phyloP scores from a whole-genome alignment of 768 basidiomycete species.

The Lactarius pseudohatsudake region DNA sequence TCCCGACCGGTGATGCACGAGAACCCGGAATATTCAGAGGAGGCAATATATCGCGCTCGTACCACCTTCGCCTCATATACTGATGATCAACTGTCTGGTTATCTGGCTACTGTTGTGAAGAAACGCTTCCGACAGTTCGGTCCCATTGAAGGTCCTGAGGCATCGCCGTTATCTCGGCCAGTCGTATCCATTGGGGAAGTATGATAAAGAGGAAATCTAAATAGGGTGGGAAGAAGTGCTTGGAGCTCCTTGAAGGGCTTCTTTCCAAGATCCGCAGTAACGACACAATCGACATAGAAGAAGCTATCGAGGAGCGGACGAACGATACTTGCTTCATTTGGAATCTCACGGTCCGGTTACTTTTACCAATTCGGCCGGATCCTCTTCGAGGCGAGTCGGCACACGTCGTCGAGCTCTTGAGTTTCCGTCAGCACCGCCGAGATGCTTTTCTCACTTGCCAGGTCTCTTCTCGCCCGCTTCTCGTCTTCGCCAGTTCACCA shows the following conservation, averaged over 20 bases:
- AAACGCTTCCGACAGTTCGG: conserved; percentile 1
- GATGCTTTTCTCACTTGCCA: too few relatives aligned
- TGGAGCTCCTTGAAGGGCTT: not conserved
- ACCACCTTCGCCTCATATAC: too few relatives aligned
- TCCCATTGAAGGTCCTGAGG: not conserved
- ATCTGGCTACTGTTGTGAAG: too few relatives aligned
- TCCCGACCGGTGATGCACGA: not conserved
- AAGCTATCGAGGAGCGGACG: not conserved
- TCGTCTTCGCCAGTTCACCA: too few relatives aligned
- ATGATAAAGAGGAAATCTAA: not conserved
- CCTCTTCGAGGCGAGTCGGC: not conserved
- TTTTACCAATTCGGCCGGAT: not conserved
- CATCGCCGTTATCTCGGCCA: not conserved
- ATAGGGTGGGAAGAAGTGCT: not conserved
- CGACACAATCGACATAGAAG: not conserved
- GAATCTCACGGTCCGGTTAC: too few relatives aligned
- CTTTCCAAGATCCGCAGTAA: too few relatives aligned
- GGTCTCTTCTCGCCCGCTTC: too few relatives aligned
- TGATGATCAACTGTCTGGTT: too few relatives aligned
- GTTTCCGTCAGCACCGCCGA: not conserved
- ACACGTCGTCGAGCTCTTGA: not conserved
- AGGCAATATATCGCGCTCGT: too few relatives aligned
- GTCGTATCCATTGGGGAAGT: not conserved
- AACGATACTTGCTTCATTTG: not conserved
- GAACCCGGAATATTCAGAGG: not conserved